Percentiles rank a stretch among this genome's conserved stretches.
phyloP scores from a whole-genome alignment of 306 rosid genomes.

The Begonia loranthoides region DNA sequence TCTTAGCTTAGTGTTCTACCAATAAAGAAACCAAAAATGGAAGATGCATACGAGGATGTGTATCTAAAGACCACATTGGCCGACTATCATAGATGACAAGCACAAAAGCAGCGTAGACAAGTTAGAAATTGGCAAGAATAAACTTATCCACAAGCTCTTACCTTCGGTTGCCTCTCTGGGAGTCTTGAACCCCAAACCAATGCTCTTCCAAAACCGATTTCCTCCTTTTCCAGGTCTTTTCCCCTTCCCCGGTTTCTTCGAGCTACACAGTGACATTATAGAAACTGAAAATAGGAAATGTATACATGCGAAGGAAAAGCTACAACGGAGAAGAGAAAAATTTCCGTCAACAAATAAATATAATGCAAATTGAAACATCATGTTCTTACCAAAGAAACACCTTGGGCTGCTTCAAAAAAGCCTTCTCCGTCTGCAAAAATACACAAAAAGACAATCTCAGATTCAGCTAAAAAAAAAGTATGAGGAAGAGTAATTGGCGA shows the following conservation, averaged over 20 bases:
- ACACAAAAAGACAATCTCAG: neutral
- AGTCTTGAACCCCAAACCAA: slow-evolving; percentile 54
- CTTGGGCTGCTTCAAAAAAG: slow-evolving; percentile 66
- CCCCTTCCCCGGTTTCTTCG: slow-evolving; percentile 48
- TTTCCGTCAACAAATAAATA: too few species aligned
- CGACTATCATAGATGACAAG: too few species aligned
- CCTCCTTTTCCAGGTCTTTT: slow-evolving; percentile 64
- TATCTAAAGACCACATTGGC: neutral
- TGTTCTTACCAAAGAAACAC: slow-evolving; percentile 38
- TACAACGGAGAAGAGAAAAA: neutral
- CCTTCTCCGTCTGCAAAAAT: slow-evolving; percentile 51
- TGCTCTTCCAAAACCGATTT: slow-evolving; percentile 42
- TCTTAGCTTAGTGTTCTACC: neutral
- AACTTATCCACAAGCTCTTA: neutral
- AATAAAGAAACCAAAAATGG: too few species aligned
- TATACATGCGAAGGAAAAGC: neutral
- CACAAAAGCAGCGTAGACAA: too few species aligned
- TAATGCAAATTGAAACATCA: neutral
- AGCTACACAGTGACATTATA: slow-evolving; percentile 13
- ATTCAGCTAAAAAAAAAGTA: too few species aligned
- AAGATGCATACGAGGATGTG: neutral
- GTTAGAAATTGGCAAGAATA: too few species aligned
- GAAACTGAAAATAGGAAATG: neutral
- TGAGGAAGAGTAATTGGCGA: too few species aligned
- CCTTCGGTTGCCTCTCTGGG: slow-evolving; percentile 54